phyloP scores from a whole-genome alignment of 2,329 filamentous ascomycete species.

The Neocatenulostroma microsporum region DNA sequence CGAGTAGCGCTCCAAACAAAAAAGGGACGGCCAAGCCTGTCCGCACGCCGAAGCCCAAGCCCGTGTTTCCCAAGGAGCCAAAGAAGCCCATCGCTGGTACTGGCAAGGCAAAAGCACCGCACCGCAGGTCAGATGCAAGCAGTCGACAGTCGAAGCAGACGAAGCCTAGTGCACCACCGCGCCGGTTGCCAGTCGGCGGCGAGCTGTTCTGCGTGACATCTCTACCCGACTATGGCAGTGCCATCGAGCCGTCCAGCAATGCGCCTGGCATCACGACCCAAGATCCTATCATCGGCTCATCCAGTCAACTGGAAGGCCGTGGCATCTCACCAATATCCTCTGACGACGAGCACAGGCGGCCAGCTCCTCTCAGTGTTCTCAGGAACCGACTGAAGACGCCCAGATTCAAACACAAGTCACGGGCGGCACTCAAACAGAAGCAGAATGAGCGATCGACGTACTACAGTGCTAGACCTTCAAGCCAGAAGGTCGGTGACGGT shows the following conservation, averaged over 20 bases:
- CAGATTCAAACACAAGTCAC: slow-evolving; percentile 2
- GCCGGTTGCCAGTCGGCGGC: slow-evolving; percentile 14
- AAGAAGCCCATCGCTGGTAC: neutral
- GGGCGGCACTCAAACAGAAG: neutral
- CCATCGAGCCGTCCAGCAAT: slow-evolving; percentile 4
- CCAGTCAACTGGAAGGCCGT: slow-evolving; percentile 2
- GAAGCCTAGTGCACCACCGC: neutral
- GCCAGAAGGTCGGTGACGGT: slow-evolving; percentile 9
- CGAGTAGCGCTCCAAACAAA: neutral
- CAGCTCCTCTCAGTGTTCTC: slow-evolving; percentile 15
- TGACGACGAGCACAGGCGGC: slow-evolving; percentile 1
- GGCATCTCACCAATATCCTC: neutral
- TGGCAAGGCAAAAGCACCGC: too few relatives aligned
- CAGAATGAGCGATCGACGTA: neutral
- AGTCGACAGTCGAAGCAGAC: neutral
- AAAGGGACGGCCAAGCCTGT: neutral
- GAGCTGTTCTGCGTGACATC: slow-evolving; percentile 14
- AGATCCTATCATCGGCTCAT: slow-evolving; percentile 16
- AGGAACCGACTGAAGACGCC: slow-evolving; percentile 14
- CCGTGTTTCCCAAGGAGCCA: neutral
- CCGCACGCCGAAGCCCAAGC: neutral
- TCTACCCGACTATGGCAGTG: neutral
- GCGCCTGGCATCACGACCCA: slow-evolving; percentile 3
- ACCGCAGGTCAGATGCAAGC: neutral
- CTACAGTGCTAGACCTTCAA: neutral